Conservation (phyloP, 2,329 filamentous ascomycete genomes). For the Celoporthe dispersa region DNA sequence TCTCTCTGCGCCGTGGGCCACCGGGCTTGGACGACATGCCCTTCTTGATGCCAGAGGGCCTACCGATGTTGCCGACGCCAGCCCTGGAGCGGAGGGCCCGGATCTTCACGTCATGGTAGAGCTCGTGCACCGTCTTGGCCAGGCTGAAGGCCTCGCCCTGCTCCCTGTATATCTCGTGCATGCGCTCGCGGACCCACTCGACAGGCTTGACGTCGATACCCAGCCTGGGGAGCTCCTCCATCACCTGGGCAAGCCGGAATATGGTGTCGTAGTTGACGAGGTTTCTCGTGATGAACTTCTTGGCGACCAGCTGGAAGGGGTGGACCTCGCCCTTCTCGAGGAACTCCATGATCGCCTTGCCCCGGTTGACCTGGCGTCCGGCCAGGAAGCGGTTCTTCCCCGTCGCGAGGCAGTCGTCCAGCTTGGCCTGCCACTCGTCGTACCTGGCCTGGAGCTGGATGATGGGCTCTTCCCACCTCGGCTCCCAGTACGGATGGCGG, state of each 20-base stretch:
- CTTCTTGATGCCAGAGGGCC: slow-evolving; percentile 53
- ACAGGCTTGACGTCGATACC: slow-evolving; percentile 56
- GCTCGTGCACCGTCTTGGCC: slow-evolving; percentile 54
- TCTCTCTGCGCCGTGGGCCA: slow-evolving; percentile 35
- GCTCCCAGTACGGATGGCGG: slow-evolving; percentile 60
- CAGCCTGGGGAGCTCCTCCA: slow-evolving; percentile 57
- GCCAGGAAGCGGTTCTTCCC: slow-evolving; percentile 55
- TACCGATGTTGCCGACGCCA: slow-evolving; percentile 61
- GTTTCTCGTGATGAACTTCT: slow-evolving; percentile 52
- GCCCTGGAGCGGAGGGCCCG: slow-evolving; percentile 53
- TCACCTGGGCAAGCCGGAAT: slow-evolving; percentile 57
- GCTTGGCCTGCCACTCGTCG: slow-evolving; percentile 53
- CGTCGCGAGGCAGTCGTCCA: slow-evolving; percentile 44
- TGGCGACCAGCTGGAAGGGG: slow-evolving; percentile 60
- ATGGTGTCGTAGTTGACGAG: slow-evolving; percentile 60
- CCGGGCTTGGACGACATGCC: slow-evolving; percentile 34
- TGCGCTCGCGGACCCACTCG: slow-evolving; percentile 61
- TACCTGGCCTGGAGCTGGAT: slow-evolving; percentile 47
- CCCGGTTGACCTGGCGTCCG: slow-evolving; percentile 60
- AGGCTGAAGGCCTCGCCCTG: slow-evolving; percentile 56
- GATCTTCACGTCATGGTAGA: slow-evolving; percentile 61
- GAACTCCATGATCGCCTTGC: slow-evolving; percentile 56
- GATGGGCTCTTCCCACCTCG: slow-evolving; percentile 54
- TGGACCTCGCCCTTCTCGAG: slow-evolving; percentile 55
- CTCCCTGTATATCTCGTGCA: slow-evolving; percentile 52